Evolutionary conservation across 2,329 filamentous ascomycete genomes (phyloP).

Genomic region (Rhynchosporium agropyri): DNA sequence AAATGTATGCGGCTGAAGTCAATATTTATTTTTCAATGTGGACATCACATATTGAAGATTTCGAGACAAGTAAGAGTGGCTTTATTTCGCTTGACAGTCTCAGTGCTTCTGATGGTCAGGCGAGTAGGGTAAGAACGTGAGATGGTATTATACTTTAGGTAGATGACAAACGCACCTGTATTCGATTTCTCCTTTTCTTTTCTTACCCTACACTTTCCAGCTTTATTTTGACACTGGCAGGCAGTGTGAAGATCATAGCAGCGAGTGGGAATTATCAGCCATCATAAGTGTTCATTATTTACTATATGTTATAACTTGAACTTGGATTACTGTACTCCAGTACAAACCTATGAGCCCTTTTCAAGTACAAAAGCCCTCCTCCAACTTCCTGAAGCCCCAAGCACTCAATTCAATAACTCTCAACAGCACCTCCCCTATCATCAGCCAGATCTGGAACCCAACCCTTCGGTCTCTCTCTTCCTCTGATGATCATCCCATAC

Average conservation of each 20-base stretch:
- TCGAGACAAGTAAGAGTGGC: neutral
- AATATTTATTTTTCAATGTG: slow-evolving; percentile 3
- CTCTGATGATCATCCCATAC: slow-evolving; percentile 85
- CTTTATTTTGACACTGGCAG: neutral
- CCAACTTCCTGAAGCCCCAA: neutral
- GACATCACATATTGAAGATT: neutral
- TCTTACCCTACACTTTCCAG: neutral
- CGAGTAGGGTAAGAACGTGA: neutral
- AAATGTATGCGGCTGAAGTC: too few relatives aligned
- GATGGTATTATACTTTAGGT: neutral
- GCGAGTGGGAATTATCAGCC: too few relatives aligned
- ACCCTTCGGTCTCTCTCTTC: slow-evolving; percentile 84
- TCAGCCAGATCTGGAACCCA: slow-evolving; percentile 78
- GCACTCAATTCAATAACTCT: slow-evolving; percentile 36
- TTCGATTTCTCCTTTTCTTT: neutral
- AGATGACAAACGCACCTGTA: neutral
- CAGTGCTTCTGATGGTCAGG: neutral
- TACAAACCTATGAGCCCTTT: neutral
- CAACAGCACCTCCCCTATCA: slow-evolving; percentile 35
- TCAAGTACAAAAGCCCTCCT: neutral
- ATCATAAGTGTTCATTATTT: neutral
- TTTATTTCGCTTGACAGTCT: neutral
- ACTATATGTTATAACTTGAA: neutral
- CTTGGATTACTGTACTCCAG: neutral
- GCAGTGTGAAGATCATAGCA: neutral